A percentile compares a stretch with the other conserved stretches of the same genome.
Conservation (phyloP, 2,329 filamentous ascomycete genomes). For the Venturiaceae sp. region DNA sequence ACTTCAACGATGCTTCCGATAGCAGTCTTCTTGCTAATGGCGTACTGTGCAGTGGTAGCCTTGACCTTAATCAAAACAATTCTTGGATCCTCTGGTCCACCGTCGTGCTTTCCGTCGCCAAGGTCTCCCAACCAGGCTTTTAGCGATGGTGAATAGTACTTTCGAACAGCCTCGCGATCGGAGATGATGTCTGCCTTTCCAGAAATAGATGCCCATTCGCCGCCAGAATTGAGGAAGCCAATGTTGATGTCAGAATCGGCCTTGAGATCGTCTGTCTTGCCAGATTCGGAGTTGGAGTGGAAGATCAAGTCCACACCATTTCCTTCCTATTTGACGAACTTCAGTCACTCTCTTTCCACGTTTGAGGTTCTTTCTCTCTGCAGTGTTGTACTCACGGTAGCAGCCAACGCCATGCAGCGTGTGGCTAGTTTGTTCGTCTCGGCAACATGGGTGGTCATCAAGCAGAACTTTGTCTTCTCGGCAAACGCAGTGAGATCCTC, state of each 20-base stretch:
- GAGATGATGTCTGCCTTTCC: constrained; percentile 61
- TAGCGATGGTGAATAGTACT: constrained; percentile 58
- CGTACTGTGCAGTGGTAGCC: constrained; percentile 63
- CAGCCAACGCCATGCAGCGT: constrained; percentile 79
- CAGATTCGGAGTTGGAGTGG: constrained; percentile 83
- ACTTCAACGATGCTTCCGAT: constrained; percentile 59
- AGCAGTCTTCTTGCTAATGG: constrained; percentile 45
- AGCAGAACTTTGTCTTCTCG: constrained; percentile 67
- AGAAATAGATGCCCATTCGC: constrained; percentile 83
- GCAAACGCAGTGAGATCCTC: constrained; percentile 64
- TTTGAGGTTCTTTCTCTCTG: neutral
- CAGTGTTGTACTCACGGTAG: constrained; percentile 46
- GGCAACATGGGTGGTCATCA: constrained; percentile 72
- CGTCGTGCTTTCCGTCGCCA: constrained; percentile 65
- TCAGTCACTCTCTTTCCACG: neutral
- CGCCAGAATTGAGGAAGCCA: constrained; percentile 63
- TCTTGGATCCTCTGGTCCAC: constrained; percentile 69
- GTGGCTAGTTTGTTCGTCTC: constrained; percentile 60
- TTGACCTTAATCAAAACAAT: constrained; percentile 74
- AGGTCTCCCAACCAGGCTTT: constrained; percentile 85
- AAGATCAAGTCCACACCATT: constrained; percentile 77
- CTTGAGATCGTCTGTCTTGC: constrained; percentile 75
- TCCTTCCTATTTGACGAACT: constrained; percentile 54
- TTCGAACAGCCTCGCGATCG: constrained; percentile 57
- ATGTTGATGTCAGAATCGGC: constrained; percentile 69